A percentile compares a stretch with the other conserved stretches of the same genome.
Conservation (phyloP, 2,329 filamentous ascomycete species). For the Metarhizium brunneum region DNA sequence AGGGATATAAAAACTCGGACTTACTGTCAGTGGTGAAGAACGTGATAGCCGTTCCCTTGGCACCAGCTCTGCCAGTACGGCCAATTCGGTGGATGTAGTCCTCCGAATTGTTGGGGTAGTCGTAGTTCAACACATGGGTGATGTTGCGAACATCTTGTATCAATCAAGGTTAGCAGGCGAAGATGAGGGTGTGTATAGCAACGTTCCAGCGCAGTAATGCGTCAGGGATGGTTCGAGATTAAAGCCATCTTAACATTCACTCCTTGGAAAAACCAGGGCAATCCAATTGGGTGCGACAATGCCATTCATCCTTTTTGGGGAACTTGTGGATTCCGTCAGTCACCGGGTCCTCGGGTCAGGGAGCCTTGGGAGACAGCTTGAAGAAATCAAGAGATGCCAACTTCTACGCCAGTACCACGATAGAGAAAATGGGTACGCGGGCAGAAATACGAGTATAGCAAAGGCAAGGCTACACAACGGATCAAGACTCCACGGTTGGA, state of each 20-base stretch:
- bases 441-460: conserved; percentile 70
- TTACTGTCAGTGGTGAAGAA: conserved; percentile 99
- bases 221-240: conserved; percentile 35
- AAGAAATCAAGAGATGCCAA: conserved; percentile 68
- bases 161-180: conserved; percentile 67
- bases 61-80: conserved; percentile 90
- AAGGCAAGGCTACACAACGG: conserved; percentile 31
- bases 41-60: conserved; percentile 91
- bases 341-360: conserved; percentile 48
- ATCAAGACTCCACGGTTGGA: conserved; percentile 77
- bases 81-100: conserved; percentile 97
- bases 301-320: conserved; percentile 35
- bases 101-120: conserved; percentile 98
- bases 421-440: conserved; percentile 52
- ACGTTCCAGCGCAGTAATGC: conserved; percentile 48
- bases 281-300: conserved; percentile 44
- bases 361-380: conserved; percentile 59
- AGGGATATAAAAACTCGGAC: conserved; percentile 28
- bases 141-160: conserved; percentile 98
- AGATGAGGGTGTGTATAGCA: conserved; percentile 42
- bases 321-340: conserved; percentile 36
- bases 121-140: conserved; percentile 99
- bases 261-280: conserved; percentile 48
- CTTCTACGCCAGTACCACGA: conserved; percentile 67
- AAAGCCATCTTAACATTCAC: conserved; percentile 40